These are phyloP conservation scores for Poa annua DNA, from an alignment of 176 grass and related monocot species.

Conservation along the genomic window DNA sequence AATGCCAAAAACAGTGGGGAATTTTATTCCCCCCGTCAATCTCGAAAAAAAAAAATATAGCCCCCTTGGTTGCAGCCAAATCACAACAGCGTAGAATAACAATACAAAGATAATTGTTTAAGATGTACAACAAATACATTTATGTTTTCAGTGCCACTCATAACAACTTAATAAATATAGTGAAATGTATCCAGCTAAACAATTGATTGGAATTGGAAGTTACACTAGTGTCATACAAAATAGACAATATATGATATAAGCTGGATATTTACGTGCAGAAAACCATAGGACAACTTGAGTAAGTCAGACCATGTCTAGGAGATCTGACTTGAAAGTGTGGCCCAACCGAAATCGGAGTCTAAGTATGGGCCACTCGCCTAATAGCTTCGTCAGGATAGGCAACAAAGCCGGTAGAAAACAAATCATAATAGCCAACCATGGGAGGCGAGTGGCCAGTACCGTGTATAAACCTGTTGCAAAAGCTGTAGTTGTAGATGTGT, in stretches of 20 bases:
- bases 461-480: constrained; percentile 23
- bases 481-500: not conserved
- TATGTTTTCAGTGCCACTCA: not conserved
- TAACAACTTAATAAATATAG: not conserved
- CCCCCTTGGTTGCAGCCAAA: not conserved
- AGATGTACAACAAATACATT: not conserved
- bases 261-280: not conserved
- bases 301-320: constrained; percentile 35
- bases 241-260: not conserved
- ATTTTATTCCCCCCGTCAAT: no score
- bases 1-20: no score
- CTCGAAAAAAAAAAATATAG: no score
- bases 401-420: not conserved
- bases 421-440: not conserved
- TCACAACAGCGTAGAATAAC: not conserved
- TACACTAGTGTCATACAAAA: not conserved
- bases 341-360: constrained; percentile 19
- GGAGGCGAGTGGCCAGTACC: not conserved
- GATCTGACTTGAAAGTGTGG: not conserved
- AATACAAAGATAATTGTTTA: not conserved
- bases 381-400: constrained; percentile 1
- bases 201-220: not conserved
- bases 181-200: not conserved
- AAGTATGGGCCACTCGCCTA: not conserved
- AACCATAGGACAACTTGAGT: not conserved